Conservation (phyloP, 169 alveolate species). For the Plasmodium sp. region DNA sequence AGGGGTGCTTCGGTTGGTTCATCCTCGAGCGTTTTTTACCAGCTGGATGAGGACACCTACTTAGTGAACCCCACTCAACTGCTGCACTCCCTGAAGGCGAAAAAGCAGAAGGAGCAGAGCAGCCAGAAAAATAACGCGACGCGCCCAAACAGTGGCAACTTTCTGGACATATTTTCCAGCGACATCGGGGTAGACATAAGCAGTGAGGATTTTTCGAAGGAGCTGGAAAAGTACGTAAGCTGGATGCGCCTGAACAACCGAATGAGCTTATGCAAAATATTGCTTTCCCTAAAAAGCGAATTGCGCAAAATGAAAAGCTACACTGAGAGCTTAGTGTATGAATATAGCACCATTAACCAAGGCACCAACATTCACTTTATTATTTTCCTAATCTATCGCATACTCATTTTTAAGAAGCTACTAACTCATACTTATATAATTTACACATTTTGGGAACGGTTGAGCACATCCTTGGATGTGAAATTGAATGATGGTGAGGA, state of each 20-base stretch:
- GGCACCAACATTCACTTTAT: slow-evolving; percentile 45
- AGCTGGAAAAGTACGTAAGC: slow-evolving; percentile 70
- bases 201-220: slow-evolving; percentile 5
- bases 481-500: not conserved
- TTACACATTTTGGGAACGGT: slow-evolving; percentile 51
- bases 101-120: not conserved
- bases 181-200: slow-evolving; percentile 43
- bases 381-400: slow-evolving; percentile 65
- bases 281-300: slow-evolving; percentile 9
- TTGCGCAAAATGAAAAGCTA: slow-evolving; percentile 50
- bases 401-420: slow-evolving; percentile 49
- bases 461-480: slow-evolving; percentile 37
- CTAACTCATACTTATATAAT: slow-evolving; percentile 63
- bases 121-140: not conserved
- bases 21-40: slow-evolving; percentile 24
- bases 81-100: not conserved
- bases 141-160: not conserved
- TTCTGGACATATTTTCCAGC: slow-evolving; percentile 52
- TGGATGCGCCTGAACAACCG: slow-evolving; percentile 72
- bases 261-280: slow-evolving; percentile 52
- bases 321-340: slow-evolving; percentile 17
- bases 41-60: slow-evolving; percentile 40
- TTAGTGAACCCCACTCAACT: slow-evolving; percentile 51
- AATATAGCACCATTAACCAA: slow-evolving; percentile 52
- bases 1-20: not conserved